phyloP scores from a whole-genome alignment of 1,284 basidiomycete genomes.

The Tilletia caries region DNA sequence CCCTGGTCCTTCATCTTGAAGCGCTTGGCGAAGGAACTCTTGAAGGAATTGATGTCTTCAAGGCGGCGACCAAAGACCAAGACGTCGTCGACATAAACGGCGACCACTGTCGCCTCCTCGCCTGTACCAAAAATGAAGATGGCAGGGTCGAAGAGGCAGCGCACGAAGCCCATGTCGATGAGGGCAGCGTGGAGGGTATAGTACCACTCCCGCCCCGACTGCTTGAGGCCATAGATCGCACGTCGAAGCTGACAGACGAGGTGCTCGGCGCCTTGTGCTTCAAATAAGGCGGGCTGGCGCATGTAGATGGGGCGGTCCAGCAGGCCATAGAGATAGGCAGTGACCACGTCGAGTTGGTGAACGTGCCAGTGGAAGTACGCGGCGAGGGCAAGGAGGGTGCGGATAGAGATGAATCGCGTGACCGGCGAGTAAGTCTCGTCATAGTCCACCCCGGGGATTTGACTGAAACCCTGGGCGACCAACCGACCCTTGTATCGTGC shows the following conservation, averaged over 20 bases:
- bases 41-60: not conserved
- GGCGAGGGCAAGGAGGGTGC: conserved; percentile 6
- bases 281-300: not conserved
- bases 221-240: not conserved
- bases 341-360: conserved; percentile 10
- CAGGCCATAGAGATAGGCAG: conserved; percentile 8
- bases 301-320: not conserved
- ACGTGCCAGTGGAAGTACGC: conserved; percentile 4
- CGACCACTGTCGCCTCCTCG: not conserved
- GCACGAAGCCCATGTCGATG: conserved; percentile 4
- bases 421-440: conserved; percentile 13
- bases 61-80: not conserved
- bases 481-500: conserved; percentile 1
- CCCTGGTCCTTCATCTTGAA: conserved; percentile 11
- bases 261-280: not conserved
- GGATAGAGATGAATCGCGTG: conserved; percentile 3
- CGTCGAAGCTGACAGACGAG: not conserved
- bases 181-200: not conserved
- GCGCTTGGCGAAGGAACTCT: not conserved
- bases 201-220: conserved; percentile 11
- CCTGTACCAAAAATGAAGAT: not conserved
- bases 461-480: conserved; percentile 8
- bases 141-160: not conserved
- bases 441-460: conserved; percentile 7
- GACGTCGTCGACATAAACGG: conserved; percentile 3